Evolutionary conservation across 2,329 filamentous ascomycete genomes (phyloP), one percentile per base, ranked within the genome.

Genomic region (Fusarium guadeloupense): DNA sequence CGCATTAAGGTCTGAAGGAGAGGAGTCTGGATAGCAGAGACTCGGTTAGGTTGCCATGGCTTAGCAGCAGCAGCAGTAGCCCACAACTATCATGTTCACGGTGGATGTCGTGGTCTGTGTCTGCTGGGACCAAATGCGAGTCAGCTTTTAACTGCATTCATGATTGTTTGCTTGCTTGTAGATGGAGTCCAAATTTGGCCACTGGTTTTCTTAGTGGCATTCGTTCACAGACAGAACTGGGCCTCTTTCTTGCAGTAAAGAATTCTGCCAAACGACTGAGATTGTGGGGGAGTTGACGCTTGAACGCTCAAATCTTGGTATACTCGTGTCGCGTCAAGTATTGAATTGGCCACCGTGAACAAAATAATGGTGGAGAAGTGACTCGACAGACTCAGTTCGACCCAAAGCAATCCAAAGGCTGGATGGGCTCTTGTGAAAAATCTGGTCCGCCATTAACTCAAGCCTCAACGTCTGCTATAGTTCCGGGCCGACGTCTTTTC

Each of bases 331-430:
- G 13, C 44, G 34, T 40, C 42, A 44, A 31, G 59, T 63, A 33
- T 55, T 33, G 54, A 63, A 51, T 55, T 64, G 55, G 59, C 59
- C 59, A 63, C 59, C 59, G 59, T 64, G 59, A 63, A 60, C 25
- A 42, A 26, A 26, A 39, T 55, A 48, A 42, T 41, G 55, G 54
- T 59, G 56, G 48, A 35, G 37, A 35, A 59, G 17, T 30, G 5
- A 26, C 14, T 10, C 26, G 19, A 26, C n/a, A 38, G 20, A 30
- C 16, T 19, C 49, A 28, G n/a, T 21, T 12, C 8, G n/a, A 38
- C 31, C 34, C 20, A 34, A 17, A 42, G 28, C 25, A 61, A 20
- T 19, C 13, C 5, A 28, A 59, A 51, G 6, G 16, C 26, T 54
- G 17, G 20, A 20, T 26, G n/a, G n/a, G n/a, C n/a, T n/a, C n/a